These are phyloP conservation scores for Ajuga reptans DNA, from an alignment of 305 asterid species.

Conservation along the genomic window DNA sequence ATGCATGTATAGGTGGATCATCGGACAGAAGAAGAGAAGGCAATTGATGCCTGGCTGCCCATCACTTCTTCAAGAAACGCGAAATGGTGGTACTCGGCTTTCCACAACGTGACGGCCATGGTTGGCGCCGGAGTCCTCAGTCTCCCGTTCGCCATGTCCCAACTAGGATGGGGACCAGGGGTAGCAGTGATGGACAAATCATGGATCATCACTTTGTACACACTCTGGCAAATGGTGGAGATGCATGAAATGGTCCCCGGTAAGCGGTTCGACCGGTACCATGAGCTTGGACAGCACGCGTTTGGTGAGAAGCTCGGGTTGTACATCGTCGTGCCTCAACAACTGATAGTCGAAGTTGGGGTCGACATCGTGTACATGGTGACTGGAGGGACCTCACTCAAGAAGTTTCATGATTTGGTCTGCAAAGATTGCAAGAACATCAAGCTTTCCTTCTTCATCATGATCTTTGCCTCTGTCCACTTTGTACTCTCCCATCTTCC, in stretches of 20 bases:
- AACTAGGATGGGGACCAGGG: slow-evolving; percentile 90
- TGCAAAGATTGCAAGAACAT: slow-evolving; percentile 34
- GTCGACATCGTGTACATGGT: slow-evolving; percentile 85
- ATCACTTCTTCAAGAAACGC: slow-evolving; percentile 62
- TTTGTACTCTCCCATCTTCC: slow-evolving; percentile 66
- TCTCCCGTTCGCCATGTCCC: slow-evolving; percentile 86
- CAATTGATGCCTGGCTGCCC: slow-evolving; percentile 70
- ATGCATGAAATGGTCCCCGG: slow-evolving; percentile 94
- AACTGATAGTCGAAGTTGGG: slow-evolving; percentile 62
- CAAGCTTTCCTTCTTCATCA: slow-evolving; percentile 51
- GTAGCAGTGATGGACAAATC: slow-evolving; percentile 57
- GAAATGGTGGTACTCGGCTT: slow-evolving; percentile 89
- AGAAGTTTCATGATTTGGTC: slow-evolving; percentile 49
- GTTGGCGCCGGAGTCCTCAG: slow-evolving; percentile 76
- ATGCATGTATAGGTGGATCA: slow-evolving; percentile 25
- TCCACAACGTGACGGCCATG: slow-evolving; percentile 89
- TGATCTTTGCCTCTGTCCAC: slow-evolving; percentile 68
- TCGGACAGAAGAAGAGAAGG: slow-evolving; percentile 43
- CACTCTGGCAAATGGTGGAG: slow-evolving; percentile 95
- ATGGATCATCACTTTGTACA: slow-evolving; percentile 72
- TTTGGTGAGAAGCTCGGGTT: slow-evolving; percentile 72
- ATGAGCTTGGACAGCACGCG: slow-evolving; percentile 73
- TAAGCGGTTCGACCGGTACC: slow-evolving; percentile 72
- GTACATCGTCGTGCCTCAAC: slow-evolving; percentile 80
- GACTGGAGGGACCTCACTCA: slow-evolving; percentile 68